Evolutionary conservation across 2,329 filamentous ascomycete genomes (phyloP), one percentile per base, ranked within the genome.

Genomic region (Mycosphaerella sp.): DNA sequence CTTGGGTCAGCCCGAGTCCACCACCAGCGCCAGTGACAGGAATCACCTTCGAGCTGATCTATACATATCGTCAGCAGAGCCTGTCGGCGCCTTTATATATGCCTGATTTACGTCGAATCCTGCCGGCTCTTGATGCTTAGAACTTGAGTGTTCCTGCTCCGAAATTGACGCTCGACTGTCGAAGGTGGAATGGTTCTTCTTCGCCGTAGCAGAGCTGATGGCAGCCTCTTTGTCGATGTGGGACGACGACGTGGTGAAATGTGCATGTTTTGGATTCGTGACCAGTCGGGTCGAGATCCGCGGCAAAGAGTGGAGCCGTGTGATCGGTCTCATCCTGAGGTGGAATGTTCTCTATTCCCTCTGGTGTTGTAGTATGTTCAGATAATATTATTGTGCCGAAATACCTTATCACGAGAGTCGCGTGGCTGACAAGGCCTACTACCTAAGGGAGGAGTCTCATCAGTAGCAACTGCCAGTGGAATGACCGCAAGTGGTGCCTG

Each of bases 1-100:
- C 73, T 63, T 76, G 70, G 6, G 67, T 66, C 10, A 63, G 42
- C 4, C 60, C 59, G 16, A 64, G 58, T 3, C 62, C 62, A 17
- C 54, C 51, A n/a, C 53, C 60, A 18, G 59, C 62, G 13, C 61
- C 62, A 7, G 62, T 64, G 2, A 62, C 55, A 16, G 58, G 42
- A 44, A 54, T 59, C 21, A 63, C 60, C 9, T 54, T 52, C 17
- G 45, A 54, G 7, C 57, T 44, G 17, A 64, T 51, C 59, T 64
- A 39, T 9, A 39, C 36, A 21, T 21, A 4, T 21, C 21, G 21
- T 21, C 21, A 21, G 21, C 21, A 21, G 21, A 4, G 21, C 21
- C 6, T 4, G 4, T 16, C 36, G 7, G 14, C 12, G 8, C 12
- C 10, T n/a, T 39, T 4, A 39, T 16, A 16, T 39, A 16, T 21